Evolutionary conservation across 148 eudicot genomes (phyloP), one percentile per base, ranked within the genome.

Genomic region (Silene conica): DNA sequence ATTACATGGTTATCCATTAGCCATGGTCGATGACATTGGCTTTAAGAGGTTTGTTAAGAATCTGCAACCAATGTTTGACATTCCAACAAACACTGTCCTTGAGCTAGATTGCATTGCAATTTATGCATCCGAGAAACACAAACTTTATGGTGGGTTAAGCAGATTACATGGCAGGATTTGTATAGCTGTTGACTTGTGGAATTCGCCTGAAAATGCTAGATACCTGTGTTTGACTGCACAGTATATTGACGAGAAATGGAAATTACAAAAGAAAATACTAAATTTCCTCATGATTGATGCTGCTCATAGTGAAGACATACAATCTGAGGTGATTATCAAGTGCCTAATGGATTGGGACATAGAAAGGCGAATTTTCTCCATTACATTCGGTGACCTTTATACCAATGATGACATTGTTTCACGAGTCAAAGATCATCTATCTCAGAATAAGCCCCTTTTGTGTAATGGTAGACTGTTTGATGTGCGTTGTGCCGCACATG

Each of bases 21-120:
- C 89, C 67, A 94, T 94, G 93, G 96, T 91, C 48, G 96, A 94
- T 69, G 89, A 94, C 87, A 73, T 85, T 69, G 97, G 98, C 23
- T 94, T 94, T 72, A 91, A 89, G 75, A 77, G 83, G 70, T 94
- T 94, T 79, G 97, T 91, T 6, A 94, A 87, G 83, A 94, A 94
- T 85, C 86, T 94, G 58, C 98, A 94, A 80, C 98, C 98, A 38
- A 48, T 85, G 78, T 94, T 91, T 79, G 96, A 94, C 65, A 77
- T 91, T 69, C 74, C 82, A 52, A 87, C 80, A 60, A 83, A 86
- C 48, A 82, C 84, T 77, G 83, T 84, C 7, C 72, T 91, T 41
- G 97, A 94, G 82, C 77, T 82, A 20, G 97, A 91, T 68, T 91
- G 97, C 63, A 81, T 88, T 87, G 73, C 85, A 55, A 83, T 94